These are phyloP conservation scores for Heterobasidion parviporum DNA, from an alignment of 1,284 basidiomycete genomes.

Conservation along the genomic window DNA sequence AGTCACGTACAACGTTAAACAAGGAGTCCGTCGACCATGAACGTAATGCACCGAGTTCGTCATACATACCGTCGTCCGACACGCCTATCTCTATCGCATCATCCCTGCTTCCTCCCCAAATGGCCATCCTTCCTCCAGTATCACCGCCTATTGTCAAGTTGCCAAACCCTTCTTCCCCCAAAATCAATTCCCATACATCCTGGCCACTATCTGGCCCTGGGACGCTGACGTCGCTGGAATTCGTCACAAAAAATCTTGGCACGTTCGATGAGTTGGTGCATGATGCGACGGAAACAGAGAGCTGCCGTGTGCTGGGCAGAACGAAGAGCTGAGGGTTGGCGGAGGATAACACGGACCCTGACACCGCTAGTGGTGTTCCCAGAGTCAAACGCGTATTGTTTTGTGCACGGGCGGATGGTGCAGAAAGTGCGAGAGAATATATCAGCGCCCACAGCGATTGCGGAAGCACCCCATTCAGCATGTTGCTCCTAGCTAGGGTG, in stretches of 20 bases:
- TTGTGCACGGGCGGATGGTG: background rate
- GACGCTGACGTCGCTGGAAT: conserved; percentile 32
- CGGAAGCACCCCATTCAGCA: background rate
- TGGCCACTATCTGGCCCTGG: conserved; percentile 32
- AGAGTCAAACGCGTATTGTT: background rate
- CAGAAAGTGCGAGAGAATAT: background rate
- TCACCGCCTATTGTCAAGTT: conserved; percentile 39
- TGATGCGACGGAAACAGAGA: conserved; percentile 52
- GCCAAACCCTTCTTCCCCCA: conserved; percentile 44
- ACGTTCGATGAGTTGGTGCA: conserved; percentile 32
- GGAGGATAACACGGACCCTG: conserved; percentile 6
- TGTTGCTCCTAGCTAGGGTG: background rate
- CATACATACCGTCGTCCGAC: conserved; percentile 39
- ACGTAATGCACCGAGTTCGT: too few relatives aligned
- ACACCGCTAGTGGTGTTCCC: conserved; percentile 5
- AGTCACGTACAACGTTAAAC: too few relatives aligned
- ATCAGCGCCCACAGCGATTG: background rate
- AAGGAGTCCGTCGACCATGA: too few relatives aligned
- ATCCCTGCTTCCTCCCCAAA: conserved; percentile 30
- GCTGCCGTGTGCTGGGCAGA: conserved; percentile 25
- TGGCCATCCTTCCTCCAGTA: conserved; percentile 39
- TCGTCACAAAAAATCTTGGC: conserved; percentile 50
- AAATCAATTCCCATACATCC: conserved; percentile 41
- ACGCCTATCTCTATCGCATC: conserved; percentile 49
- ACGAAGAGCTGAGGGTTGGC: conserved; percentile 11